A percentile compares a stretch with the other conserved stretches of the same genome.
These are phyloP conservation scores for Zoysia pacifica DNA, from an alignment of 176 grass and related monocot genomes.

Conservation along the genomic window DNA sequence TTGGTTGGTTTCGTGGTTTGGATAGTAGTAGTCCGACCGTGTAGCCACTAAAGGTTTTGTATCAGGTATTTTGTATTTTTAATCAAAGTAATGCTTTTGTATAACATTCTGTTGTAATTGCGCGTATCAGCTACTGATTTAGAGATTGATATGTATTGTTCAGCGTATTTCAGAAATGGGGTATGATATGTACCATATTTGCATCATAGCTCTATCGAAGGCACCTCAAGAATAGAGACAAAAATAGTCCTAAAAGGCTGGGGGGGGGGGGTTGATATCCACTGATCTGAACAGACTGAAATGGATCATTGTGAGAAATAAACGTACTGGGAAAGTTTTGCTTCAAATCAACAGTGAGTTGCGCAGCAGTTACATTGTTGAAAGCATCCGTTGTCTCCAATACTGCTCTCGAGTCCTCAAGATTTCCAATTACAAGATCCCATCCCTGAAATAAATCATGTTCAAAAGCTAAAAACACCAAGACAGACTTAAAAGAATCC, in stretches of 20 bases:
- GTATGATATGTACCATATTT: neutral
- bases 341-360: slow-evolving; percentile 98
- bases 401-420: slow-evolving; percentile 97
- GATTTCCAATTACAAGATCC: slow-evolving; percentile 96
- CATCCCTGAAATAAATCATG: slow-evolving; percentile 67
- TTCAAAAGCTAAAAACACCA: slow-evolving; percentile 31
- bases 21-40: too few species aligned
- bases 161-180: too few species aligned
- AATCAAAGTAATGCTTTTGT: too few species aligned
- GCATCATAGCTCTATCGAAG: slow-evolving; percentile 20
- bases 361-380: slow-evolving; percentile 88
- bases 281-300: neutral
- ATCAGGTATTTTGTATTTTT: too few species aligned
- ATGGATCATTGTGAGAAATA: slow-evolving; percentile 8
- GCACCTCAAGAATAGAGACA: neutral
- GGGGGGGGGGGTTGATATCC: neutral
- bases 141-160: too few species aligned
- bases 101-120: too few species aligned
- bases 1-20: too few species aligned
- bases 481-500: slow-evolving; percentile 35
- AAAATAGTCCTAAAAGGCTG: neutral
- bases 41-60: too few species aligned
- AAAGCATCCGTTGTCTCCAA: slow-evolving; percentile 74
- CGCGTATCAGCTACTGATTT: too few species aligned
- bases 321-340: slow-evolving; percentile 93